A percentile compares a stretch with the other conserved stretches of the same genome.
Conservation (phyloP, 2,329 filamentous ascomycete genomes). For the Aspergillus sp. region DNA sequence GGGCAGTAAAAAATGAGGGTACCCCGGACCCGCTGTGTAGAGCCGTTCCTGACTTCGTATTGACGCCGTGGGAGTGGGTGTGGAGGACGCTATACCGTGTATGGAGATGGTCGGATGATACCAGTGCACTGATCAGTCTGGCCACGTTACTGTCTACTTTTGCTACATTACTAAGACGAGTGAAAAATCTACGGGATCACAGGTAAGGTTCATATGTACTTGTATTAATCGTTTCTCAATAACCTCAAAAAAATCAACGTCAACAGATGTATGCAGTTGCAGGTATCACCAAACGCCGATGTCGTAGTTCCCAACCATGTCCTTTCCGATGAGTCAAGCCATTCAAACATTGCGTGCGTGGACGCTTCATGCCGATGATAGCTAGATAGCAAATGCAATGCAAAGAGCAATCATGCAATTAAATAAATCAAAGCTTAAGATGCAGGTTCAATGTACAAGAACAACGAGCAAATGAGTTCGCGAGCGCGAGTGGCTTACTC, state of each 20-base stretch:
- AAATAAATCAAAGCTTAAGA: constrained; percentile 5
- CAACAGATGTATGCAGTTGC: background rate
- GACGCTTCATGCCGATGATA: background rate
- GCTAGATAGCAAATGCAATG: background rate
- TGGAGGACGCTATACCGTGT: background rate
- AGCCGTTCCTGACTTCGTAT: background rate
- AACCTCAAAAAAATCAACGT: background rate
- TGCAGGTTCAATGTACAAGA: constrained; percentile 4
- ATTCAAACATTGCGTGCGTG: constrained; percentile 4
- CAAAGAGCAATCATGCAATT: constrained; percentile 3
- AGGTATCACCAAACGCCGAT: constrained; percentile 10
- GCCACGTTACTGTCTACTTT: background rate
- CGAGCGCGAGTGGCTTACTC: constrained; percentile 17
- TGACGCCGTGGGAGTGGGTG: background rate
- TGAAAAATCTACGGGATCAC: background rate
- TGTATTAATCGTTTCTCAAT: constrained; percentile 1
- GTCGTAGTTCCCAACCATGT: background rate
- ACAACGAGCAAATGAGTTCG: background rate
- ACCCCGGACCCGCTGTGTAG: background rate
- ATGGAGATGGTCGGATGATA: background rate
- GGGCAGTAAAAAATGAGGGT: background rate
- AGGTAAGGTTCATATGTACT: background rate
- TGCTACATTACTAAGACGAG: background rate
- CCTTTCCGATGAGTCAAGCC: background rate
- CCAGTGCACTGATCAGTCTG: background rate